Conservation (phyloP, 2,329 filamentous ascomycete species). For the Oidium heveae region DNA sequence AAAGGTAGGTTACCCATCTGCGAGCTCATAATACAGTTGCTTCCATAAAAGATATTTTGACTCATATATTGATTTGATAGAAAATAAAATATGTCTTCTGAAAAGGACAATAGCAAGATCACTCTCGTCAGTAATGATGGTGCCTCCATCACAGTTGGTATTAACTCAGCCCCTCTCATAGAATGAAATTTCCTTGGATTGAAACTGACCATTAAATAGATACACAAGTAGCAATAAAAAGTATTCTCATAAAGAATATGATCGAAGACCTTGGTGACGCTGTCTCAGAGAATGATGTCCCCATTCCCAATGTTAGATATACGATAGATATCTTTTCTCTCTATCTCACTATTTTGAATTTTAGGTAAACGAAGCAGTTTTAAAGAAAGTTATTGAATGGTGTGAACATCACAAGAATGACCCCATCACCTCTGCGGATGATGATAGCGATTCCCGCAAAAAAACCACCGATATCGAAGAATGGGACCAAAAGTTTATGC, state of each 20-base stretch:
- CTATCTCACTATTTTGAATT: constrained; percentile 4
- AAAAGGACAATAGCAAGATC: constrained; percentile 11
- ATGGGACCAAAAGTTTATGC: constrained; percentile 99
- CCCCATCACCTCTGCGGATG: constrained; percentile 56
- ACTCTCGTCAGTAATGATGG: constrained; percentile 25
- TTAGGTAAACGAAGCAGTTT: constrained; percentile 72
- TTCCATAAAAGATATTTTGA: too few relatives aligned
- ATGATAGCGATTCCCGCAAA: constrained; percentile 82
- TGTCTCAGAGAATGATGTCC: constrained; percentile 30
- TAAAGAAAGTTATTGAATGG: constrained; percentile 96
- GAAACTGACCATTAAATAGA: constrained; percentile 23
- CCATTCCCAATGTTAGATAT: constrained; percentile 51
- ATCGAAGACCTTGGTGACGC: constrained; percentile 66
- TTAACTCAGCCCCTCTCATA: constrained; percentile 7
- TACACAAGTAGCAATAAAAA: constrained; percentile 67
- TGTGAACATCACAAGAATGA: constrained; percentile 87
- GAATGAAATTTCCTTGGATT: background rate
- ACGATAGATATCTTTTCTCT: constrained; percentile 1
- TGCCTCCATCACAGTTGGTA: constrained; percentile 24
- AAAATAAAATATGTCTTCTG: background rate
- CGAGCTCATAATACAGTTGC: too few relatives aligned
- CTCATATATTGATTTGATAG: too few relatives aligned
- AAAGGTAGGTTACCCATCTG: too few relatives aligned
- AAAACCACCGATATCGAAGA: constrained; percentile 98
- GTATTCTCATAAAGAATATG: constrained; percentile 94